These are phyloP conservation scores for Chiua virens DNA, from an alignment of 768 basidiomycete species.

Conservation along the genomic window DNA sequence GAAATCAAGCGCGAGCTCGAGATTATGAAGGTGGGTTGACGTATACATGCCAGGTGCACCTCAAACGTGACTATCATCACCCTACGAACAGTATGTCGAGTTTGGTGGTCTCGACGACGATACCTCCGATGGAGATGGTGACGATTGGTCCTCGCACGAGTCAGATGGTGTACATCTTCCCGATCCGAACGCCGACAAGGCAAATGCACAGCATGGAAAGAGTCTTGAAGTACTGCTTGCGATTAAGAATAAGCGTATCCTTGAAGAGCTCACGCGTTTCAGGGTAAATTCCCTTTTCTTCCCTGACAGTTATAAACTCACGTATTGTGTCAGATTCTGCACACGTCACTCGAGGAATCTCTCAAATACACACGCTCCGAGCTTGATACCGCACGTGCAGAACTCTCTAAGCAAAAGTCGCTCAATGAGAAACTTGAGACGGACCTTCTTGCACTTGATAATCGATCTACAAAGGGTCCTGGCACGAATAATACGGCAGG, in stretches of 20 bases:
- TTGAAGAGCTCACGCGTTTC: constrained; percentile 91
- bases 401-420: constrained; percentile 72
- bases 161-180: constrained; percentile 68
- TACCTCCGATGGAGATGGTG: constrained; percentile 54
- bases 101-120: constrained; percentile 83
- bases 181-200: constrained; percentile 86
- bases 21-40: constrained; percentile 85
- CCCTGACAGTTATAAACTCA: neutral
- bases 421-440: constrained; percentile 92
- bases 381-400: constrained; percentile 55
- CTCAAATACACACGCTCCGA: constrained; percentile 57
- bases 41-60: too few species aligned
- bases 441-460: constrained; percentile 83
- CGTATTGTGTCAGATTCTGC: constrained; percentile 61
- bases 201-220: constrained; percentile 70
- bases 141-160: constrained; percentile 40
- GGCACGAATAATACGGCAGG: constrained; percentile 25
- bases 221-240: constrained; percentile 90
- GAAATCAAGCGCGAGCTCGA: constrained; percentile 97
- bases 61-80: neutral
- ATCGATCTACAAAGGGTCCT: constrained; percentile 28
- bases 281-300: constrained; percentile 47
- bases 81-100: constrained; percentile 77
- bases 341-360: constrained; percentile 75
- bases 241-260: constrained; percentile 88